phyloP scores from a whole-genome alignment of 1,139 yeast genomes.

The Diutina neorugosa region DNA sequence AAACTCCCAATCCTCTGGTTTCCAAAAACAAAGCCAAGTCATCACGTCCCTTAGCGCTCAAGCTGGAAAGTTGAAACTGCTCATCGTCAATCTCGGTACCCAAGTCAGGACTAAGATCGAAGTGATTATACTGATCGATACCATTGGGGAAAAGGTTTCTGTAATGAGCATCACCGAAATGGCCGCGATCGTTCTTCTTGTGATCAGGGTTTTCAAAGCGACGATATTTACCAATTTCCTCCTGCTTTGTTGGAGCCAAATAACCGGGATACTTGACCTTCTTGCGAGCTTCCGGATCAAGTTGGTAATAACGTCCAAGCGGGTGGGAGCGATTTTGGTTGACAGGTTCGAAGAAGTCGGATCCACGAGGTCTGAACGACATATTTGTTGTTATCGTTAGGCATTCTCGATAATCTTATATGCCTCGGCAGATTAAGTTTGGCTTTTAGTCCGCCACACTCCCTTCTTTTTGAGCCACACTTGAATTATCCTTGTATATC shows the following conservation, averaged over 20 bases:
- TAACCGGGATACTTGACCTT: constrained; percentile 15
- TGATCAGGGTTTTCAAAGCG: constrained; percentile 12
- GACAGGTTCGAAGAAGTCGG: constrained; percentile 3
- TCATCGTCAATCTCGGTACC: constrained; percentile 7
- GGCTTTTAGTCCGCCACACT: neutral
- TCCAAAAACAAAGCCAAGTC: constrained; percentile 22
- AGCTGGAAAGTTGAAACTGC: constrained; percentile 17
- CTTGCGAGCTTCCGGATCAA: constrained; percentile 8
- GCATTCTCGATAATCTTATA: neutral
- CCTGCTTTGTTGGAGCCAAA: constrained; percentile 11
- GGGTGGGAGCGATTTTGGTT: neutral
- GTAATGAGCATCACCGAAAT: constrained; percentile 6
- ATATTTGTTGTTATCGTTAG: neutral
- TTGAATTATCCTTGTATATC: too few relatives aligned
- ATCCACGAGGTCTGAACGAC: neutral
- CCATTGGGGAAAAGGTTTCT: constrained; percentile 5
- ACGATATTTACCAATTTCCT: constrained; percentile 13
- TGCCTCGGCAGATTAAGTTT: neutral
- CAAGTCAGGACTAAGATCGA: constrained; percentile 6
- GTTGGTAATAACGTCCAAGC: neutral
- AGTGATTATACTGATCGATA: neutral
- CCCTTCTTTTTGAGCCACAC: neutral
- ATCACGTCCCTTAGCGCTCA: constrained; percentile 16
- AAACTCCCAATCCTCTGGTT: constrained; percentile 20
- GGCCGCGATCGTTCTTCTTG: constrained; percentile 7